phyloP scores from a whole-genome alignment of 2,329 filamentous ascomycete genomes.

The Fonsecaea multimorphosa region DNA sequence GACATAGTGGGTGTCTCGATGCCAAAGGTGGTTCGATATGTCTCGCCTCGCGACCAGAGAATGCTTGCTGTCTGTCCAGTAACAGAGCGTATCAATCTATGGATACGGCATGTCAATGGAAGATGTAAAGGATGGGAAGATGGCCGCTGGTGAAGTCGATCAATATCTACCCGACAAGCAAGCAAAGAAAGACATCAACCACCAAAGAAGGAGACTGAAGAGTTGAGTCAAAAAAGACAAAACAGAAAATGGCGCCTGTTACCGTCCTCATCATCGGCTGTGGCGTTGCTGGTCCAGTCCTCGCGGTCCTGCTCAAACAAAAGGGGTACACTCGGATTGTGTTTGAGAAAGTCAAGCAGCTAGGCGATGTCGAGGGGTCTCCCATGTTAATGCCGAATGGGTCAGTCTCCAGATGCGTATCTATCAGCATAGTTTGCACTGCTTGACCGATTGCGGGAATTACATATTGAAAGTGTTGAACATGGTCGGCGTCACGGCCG shows the following conservation, averaged over 20 bases:
- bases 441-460: neutral
- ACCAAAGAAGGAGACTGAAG: neutral
- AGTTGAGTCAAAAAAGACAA: neutral
- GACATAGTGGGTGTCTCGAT: neutral
- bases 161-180: neutral
- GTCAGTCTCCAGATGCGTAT: neutral
- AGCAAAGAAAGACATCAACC: neutral
- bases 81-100: neutral
- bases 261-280: slow-evolving; percentile 31
- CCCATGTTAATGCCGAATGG: slow-evolving; percentile 33
- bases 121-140: neutral
- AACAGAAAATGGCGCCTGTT: slow-evolving; percentile 9
- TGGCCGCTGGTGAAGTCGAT: neutral
- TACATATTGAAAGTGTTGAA: slow-evolving; percentile 26
- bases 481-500: slow-evolving; percentile 15
- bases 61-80: neutral
- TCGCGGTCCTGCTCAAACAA: slow-evolving; percentile 25
- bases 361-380: slow-evolving; percentile 32
- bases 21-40: neutral
- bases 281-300: slow-evolving; percentile 27
- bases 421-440: neutral
- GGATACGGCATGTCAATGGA: neutral
- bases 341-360: slow-evolving; percentile 28
- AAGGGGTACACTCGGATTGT: slow-evolving; percentile 31
- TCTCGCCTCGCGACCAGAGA: neutral